Conservation (phyloP, 495 filamentous ascomycete species). For the Pyronema omphalodes region DNA sequence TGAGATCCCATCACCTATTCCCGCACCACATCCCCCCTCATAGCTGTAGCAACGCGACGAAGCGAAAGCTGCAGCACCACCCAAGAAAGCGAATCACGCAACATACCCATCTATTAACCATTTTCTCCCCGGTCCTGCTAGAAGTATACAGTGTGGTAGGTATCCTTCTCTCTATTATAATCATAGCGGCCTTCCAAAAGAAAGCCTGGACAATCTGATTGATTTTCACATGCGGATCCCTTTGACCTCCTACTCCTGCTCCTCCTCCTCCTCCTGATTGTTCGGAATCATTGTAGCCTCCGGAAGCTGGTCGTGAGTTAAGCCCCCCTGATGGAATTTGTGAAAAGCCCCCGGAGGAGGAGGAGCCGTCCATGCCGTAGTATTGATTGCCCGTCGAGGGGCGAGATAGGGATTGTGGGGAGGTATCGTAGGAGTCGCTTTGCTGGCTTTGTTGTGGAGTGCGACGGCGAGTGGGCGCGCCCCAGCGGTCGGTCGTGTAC, state of each 20-base stretch:
- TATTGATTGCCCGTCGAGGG: background rate
- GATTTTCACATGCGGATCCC: conserved; percentile 16
- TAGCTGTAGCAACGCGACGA: no score
- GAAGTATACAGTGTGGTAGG: conserved; percentile 43
- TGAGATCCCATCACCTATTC: no score
- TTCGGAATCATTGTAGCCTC: background rate
- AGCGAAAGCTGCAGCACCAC: no score
- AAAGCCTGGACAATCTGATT: conserved; percentile 50
- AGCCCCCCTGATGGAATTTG: background rate
- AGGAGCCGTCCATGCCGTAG: conserved; percentile 4
- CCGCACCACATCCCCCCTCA: no score
- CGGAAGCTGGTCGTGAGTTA: background rate
- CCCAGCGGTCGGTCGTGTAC: conserved; percentile 1
- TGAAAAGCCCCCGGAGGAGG: conserved; percentile 2
- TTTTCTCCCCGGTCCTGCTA: conserved; percentile 38
- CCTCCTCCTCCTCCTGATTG: background rate
- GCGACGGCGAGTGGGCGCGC: background rate
- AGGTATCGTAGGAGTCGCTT: background rate
- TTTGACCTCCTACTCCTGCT: background rate
- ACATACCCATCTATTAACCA: conserved; percentile 87
- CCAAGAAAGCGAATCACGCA: no score
- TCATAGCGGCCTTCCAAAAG: conserved; percentile 69
- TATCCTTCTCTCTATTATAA: conserved; percentile 64
- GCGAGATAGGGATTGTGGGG: background rate
- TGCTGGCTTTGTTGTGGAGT: background rate